A percentile compares a stretch with the other conserved stretches of the same genome.
Evolutionary conservation across 78 protist genomes (phyloP).

Genomic region (Dictyostelium purpureum): DNA sequence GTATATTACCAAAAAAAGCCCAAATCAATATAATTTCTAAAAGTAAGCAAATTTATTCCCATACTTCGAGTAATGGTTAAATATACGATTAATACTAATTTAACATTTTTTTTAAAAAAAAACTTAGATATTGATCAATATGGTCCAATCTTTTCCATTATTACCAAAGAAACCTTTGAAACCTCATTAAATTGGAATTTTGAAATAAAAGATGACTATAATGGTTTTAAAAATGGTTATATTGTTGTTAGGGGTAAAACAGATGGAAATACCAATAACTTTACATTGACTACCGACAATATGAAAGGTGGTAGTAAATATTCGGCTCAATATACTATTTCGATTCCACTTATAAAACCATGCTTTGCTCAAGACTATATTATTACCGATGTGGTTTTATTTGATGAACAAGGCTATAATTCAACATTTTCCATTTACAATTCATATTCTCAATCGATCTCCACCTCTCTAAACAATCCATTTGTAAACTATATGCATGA

Average conservation of each 20-base stretch:
- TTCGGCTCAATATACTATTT: not conserved
- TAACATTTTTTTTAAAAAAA: too few species aligned
- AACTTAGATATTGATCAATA: too few species aligned
- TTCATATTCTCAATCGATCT: too few species aligned
- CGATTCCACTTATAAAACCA: not conserved
- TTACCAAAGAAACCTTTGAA: not conserved
- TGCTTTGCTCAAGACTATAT: not conserved
- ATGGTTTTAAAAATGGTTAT: not conserved
- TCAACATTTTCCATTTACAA: not conserved
- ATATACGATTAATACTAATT: too few species aligned
- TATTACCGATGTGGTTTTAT: not conserved
- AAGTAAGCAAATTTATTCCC: too few species aligned
- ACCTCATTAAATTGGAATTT: not conserved
- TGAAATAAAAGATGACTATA: not conserved
- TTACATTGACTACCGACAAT: too few species aligned
- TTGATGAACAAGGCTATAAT: not conserved
- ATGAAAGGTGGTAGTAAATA: too few species aligned
- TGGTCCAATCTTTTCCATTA: not conserved
- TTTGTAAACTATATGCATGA: not conserved
- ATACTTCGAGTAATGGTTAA: too few species aligned
- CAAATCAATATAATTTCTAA: too few species aligned
- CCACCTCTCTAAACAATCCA: not conserved
- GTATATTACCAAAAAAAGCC: too few species aligned
- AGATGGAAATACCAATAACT: not conserved
- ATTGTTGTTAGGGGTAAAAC: not conserved